Evolutionary conservation across 2,329 filamentous ascomycete species (phyloP).

Genomic region (Aspergillus oerlinghausenensis): DNA sequence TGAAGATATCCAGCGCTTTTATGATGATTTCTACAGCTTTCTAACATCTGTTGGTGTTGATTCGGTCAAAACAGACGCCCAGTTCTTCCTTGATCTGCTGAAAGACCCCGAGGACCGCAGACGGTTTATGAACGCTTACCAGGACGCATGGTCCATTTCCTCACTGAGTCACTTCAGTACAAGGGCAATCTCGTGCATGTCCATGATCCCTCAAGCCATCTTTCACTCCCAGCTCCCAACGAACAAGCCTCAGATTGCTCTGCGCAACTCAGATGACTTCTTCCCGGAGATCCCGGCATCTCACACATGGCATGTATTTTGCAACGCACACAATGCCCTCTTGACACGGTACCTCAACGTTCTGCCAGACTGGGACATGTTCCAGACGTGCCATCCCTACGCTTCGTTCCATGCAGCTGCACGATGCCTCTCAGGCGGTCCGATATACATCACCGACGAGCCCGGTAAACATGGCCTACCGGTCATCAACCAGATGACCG

Average conservation of each 20-base stretch:
- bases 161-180: slow-evolving; percentile 72
- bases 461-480: slow-evolving; percentile 74
- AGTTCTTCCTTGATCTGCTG: slow-evolving; percentile 81
- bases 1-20: slow-evolving; percentile 71
- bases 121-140: slow-evolving; percentile 67
- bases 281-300: slow-evolving; percentile 76
- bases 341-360: slow-evolving; percentile 81
- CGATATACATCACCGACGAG: slow-evolving; percentile 88
- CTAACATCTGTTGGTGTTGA: slow-evolving; percentile 70
- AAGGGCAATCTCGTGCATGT: slow-evolving; percentile 90
- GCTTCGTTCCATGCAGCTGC: slow-evolving; percentile 85
- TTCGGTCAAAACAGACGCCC: slow-evolving; percentile 87
- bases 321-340: slow-evolving; percentile 84
- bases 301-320: slow-evolving; percentile 93
- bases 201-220: slow-evolving; percentile 76
- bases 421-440: slow-evolving; percentile 82
- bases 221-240: slow-evolving; percentile 77
- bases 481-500: slow-evolving; percentile 78
- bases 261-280: slow-evolving; percentile 86
- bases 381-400: slow-evolving; percentile 64
- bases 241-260: slow-evolving; percentile 67
- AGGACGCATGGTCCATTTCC: slow-evolving; percentile 79
- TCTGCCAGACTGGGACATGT: slow-evolving; percentile 80
- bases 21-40: slow-evolving; percentile 87
- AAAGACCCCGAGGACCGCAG: slow-evolving; percentile 64